Conservation (phyloP, 2,329 filamentous ascomycete genomes). For the Fusarium verticillioides region DNA sequence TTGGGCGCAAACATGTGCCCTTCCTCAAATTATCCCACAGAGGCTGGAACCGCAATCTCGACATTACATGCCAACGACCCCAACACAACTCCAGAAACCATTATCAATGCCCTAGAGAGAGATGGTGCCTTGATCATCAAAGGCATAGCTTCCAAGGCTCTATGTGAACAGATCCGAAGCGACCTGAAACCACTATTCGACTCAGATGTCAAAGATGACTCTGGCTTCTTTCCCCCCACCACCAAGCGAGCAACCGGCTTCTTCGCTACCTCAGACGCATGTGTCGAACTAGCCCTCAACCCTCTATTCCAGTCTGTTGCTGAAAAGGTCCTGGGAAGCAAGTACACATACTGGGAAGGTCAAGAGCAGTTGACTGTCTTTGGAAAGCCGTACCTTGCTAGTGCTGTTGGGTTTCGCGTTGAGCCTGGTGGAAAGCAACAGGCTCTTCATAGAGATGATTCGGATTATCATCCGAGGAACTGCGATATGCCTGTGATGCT, state of each 20-base stretch:
- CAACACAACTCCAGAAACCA: fast-evolving
- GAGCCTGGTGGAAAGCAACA: background rate
- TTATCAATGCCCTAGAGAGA: background rate
- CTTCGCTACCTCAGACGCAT: background rate
- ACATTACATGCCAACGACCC: background rate
- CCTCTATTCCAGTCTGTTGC: fast-evolving
- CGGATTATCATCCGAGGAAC: background rate
- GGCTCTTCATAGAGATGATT: background rate
- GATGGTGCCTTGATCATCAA: background rate
- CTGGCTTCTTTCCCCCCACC: background rate
- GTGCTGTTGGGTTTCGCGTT: background rate
- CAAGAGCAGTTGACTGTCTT: background rate
- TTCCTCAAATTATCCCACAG: background rate
- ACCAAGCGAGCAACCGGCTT: background rate
- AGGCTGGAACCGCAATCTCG: background rate
- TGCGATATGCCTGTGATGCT: background rate
- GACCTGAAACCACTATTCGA: fast-evolving
- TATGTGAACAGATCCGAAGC: fast-evolving
- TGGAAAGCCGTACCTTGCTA: background rate
- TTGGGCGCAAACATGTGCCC: fast-evolving
- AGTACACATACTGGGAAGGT: background rate
- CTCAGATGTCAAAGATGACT: background rate
- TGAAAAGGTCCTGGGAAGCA: fast-evolving
- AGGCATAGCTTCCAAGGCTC: background rate
- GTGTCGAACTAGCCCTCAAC: background rate